phyloP scores from a whole-genome alignment of 306 rosid genomes.

The Oxytropis ochrocephala region DNA sequence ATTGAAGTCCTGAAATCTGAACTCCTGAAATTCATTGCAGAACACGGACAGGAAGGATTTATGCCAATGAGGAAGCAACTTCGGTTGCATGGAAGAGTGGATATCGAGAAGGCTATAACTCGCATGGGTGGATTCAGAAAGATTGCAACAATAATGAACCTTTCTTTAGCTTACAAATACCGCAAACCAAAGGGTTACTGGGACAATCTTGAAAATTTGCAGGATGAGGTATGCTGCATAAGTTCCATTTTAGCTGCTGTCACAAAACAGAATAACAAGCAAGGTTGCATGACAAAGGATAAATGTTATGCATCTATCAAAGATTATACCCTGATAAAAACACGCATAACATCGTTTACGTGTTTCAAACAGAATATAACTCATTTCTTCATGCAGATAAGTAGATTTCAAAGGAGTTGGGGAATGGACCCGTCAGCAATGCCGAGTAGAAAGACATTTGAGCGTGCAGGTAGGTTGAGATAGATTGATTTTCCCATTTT shows the following conservation, averaged over 20 bases:
- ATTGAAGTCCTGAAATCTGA: conserved; percentile 66
- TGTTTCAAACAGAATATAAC: neutral
- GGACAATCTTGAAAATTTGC: conserved; percentile 73
- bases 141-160: conserved; percentile 74
- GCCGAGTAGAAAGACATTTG: conserved; percentile 96
- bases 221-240: conserved; percentile 47
- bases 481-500: neutral
- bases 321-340: neutral
- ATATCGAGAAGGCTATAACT: conserved; percentile 83
- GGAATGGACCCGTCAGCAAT: conserved; percentile 85
- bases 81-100: conserved; percentile 72
- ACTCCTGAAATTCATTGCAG: conserved; percentile 63
- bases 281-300: conserved; percentile 1
- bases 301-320: neutral
- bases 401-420: conserved; percentile 80
- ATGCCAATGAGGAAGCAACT: conserved; percentile 97
- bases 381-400: conserved; percentile 47
- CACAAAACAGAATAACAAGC: neutral
- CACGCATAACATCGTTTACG: neutral
- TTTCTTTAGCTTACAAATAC: conserved; percentile 75
- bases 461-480: conserved; percentile 72
- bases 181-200: conserved; percentile 93
- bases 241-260: neutral
- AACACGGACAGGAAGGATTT: conserved; percentile 87
- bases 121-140: conserved; percentile 89